phyloP scores from a whole-genome alignment of 805 yeast genomes.

The Kodamaea fukazawae region DNA sequence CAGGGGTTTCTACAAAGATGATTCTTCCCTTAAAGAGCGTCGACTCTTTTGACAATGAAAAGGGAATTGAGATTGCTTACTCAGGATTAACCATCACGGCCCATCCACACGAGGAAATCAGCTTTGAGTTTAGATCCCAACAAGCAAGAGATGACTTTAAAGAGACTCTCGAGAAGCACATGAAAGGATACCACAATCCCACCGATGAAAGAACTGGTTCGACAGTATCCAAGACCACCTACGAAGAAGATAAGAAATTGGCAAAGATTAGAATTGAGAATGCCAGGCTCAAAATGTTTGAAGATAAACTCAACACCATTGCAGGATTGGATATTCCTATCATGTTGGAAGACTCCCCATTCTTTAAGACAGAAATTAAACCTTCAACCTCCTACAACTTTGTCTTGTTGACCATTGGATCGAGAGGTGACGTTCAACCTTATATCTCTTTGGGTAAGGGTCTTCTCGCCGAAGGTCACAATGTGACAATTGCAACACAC shows the following conservation, averaged over 20 bases:
- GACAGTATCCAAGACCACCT: slow-evolving; percentile 9
- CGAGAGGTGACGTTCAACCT: slow-evolving; percentile 97
- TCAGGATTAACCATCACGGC: slow-evolving; percentile 68
- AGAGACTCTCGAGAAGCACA: slow-evolving; percentile 45
- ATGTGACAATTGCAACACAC: slow-evolving; percentile 83
- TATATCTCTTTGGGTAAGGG: slow-evolving; percentile 88
- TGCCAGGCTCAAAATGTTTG: slow-evolving; percentile 65
- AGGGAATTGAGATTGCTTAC: slow-evolving; percentile 65
- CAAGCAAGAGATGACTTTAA: slow-evolving; percentile 74
- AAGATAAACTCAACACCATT: slow-evolving; percentile 58
- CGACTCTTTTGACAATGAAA: slow-evolving; percentile 65
- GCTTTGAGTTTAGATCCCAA: slow-evolving; percentile 69
- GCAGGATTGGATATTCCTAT: slow-evolving; percentile 68
- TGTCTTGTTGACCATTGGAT: slow-evolving; percentile 83
- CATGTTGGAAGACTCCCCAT: slow-evolving; percentile 64
- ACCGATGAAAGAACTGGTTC: slow-evolving; percentile 4
- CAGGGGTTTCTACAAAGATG: slow-evolving; percentile 78
- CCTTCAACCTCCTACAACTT: slow-evolving; percentile 58
- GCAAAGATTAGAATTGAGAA: slow-evolving; percentile 38
- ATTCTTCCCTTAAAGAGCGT: slow-evolving; percentile 73
- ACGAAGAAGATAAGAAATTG: slow-evolving; percentile 8
- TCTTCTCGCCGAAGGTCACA: slow-evolving; percentile 75
- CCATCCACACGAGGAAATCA: slow-evolving; percentile 72
- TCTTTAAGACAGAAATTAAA: slow-evolving; percentile 45
- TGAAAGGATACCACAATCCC: slow-evolving; percentile 38